Percentiles rank a stretch among this genome's conserved stretches.
Conservation (phyloP, 2,329 filamentous ascomycete species). For the Fusarium fujikuroi region DNA sequence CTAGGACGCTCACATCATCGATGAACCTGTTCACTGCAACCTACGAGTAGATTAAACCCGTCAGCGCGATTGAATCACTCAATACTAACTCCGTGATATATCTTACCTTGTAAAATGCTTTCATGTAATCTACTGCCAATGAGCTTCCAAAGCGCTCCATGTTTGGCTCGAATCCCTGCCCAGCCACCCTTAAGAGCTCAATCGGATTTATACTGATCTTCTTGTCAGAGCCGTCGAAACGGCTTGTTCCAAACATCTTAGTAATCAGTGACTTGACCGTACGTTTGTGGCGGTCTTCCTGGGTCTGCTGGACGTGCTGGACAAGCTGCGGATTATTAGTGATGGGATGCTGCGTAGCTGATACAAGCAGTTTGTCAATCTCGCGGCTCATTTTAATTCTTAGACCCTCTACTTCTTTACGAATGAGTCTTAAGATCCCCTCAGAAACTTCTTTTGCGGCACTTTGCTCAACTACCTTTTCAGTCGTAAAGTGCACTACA, state of each 20-base stretch:
- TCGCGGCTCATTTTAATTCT: neutral
- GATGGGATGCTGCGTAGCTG: neutral
- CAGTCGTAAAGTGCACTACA: conserved; percentile 7
- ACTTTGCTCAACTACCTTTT: neutral
- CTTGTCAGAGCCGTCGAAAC: neutral
- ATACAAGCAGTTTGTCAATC: neutral
- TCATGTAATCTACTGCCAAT: conserved; percentile 51
- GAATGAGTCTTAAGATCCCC: neutral
- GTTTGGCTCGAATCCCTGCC: conserved; percentile 25
- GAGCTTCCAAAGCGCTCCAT: conserved; percentile 46
- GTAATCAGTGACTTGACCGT: conserved; percentile 1
- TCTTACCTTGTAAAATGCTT: conserved; percentile 55
- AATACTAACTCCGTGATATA: accelerated
- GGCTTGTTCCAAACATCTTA: neutral
- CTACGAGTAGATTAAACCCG: neutral
- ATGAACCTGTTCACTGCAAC: conserved; percentile 23
- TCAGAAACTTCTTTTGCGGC: neutral
- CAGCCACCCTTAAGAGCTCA: neutral
- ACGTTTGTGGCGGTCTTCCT: neutral
- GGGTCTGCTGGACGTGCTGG: neutral
- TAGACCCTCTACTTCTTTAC: neutral
- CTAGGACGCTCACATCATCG: conserved; percentile 5
- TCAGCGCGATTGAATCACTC: neutral
- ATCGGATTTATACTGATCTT: neutral
- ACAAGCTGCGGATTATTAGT: neutral